Conservation (phyloP, 371 early-diverging fungal genomes). For the Actinomortierella ambigua region DNA sequence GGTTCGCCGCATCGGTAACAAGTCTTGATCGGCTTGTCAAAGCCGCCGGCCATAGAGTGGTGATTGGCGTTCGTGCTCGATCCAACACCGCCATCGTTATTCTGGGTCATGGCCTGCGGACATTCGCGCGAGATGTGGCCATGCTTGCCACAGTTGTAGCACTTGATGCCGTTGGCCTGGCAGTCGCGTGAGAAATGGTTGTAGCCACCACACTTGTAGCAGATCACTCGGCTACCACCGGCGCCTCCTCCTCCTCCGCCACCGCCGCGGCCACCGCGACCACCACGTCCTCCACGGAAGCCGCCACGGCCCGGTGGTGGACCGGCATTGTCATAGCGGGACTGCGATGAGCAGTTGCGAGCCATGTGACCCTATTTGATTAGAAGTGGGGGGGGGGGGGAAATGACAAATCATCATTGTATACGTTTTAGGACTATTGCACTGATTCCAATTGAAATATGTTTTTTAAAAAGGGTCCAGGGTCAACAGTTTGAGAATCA, state of each 20-base stretch:
- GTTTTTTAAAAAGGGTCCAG: constrained; percentile 1
- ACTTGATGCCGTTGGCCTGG: constrained; percentile 63
- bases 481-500: no score
- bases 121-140: constrained; percentile 46
- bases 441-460: not conserved
- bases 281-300: constrained; percentile 5
- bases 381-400: no score
- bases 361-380: constrained; percentile 65
- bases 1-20: constrained; percentile 44
- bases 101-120: no score
- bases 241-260: constrained; percentile 13
- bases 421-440: no score
- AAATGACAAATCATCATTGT: not conserved
- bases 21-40: constrained; percentile 27
- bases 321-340: constrained; percentile 15
- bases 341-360: constrained; percentile 54
- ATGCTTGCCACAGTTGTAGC: constrained; percentile 62
- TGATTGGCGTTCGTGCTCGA: no score
- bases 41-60: not conserved
- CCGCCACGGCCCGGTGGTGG: no score
- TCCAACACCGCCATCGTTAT: no score
- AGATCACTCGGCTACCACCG: constrained; percentile 48
- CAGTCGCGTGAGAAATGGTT: constrained; percentile 72
- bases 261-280: constrained; percentile 14
- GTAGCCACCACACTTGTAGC: constrained; percentile 64